These are phyloP conservation scores for Aureobasidium leucospermi DNA, from an alignment of 2,329 filamentous ascomycete species.

Conservation along the genomic window DNA sequence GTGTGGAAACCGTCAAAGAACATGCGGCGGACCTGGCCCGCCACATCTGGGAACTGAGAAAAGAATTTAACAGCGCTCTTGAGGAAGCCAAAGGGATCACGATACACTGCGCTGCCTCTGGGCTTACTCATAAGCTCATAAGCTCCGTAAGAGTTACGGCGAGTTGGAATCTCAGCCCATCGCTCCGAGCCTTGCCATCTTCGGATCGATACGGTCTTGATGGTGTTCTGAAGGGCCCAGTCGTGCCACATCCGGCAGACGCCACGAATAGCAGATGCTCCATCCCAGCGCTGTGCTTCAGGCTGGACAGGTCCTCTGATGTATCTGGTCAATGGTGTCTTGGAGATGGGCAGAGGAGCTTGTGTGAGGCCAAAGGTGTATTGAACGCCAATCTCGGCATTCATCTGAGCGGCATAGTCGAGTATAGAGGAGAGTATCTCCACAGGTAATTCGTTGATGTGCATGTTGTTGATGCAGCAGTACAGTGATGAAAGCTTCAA, in stretches of 20 bases:
- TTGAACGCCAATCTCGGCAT: conserved; percentile 39
- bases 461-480: conserved; percentile 17
- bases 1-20: conserved; percentile 51
- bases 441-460: conserved; percentile 43
- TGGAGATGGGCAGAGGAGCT: conserved; percentile 39
- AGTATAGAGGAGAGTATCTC: conserved; percentile 48
- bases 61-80: conserved; percentile 42
- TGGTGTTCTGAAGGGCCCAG: conserved; percentile 45
- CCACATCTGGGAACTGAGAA: conserved; percentile 37
- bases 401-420: conserved; percentile 40
- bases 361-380: conserved; percentile 49
- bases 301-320: conserved; percentile 45
- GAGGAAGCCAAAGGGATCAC: conserved; percentile 44
- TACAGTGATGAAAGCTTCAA: background rate
- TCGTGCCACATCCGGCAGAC: conserved; percentile 47
- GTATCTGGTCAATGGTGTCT: conserved; percentile 40
- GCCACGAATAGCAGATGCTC: conserved; percentile 40
- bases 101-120: conserved; percentile 43
- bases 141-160: conserved; percentile 34
- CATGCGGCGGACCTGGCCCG: conserved; percentile 43
- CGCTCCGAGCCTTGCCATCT: conserved; percentile 46
- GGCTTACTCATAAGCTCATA: conserved; percentile 43
- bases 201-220: conserved; percentile 45
- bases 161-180: conserved; percentile 42
- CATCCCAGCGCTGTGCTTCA: conserved; percentile 46